Evolutionary conservation across 257 asterid genomes (phyloP).

Genomic region (Solanum medicagineum): DNA sequence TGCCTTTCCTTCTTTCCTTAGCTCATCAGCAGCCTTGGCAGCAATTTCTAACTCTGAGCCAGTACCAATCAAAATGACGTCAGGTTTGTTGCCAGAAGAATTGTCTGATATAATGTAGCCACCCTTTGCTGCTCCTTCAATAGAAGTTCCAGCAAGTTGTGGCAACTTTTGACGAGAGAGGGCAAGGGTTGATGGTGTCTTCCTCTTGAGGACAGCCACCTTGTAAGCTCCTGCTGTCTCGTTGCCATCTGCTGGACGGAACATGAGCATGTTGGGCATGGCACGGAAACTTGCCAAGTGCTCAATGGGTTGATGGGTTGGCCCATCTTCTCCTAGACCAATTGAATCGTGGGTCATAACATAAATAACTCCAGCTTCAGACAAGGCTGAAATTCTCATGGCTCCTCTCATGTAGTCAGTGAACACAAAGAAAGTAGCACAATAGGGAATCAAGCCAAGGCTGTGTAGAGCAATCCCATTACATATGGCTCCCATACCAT

Average conservation of each 20-base stretch:
- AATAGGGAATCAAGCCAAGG: slow-evolving; percentile 71
- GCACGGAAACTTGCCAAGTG: slow-evolving; percentile 72
- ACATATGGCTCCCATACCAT: slow-evolving; percentile 79
- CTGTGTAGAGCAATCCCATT: slow-evolving; percentile 74
- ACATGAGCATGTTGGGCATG: slow-evolving; percentile 63
- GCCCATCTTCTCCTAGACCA: slow-evolving; percentile 73
- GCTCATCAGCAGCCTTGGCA: slow-evolving; percentile 53
- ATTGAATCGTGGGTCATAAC: slow-evolving; percentile 74
- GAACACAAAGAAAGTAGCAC: slow-evolving; percentile 86
- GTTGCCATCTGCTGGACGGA: slow-evolving; percentile 85
- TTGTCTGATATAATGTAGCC: slow-evolving; percentile 50
- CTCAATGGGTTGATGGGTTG: slow-evolving; percentile 73
- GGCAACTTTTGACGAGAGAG: slow-evolving; percentile 60
- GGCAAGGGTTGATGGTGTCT: slow-evolving; percentile 63
- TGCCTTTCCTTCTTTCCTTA: slow-evolving; percentile 64
- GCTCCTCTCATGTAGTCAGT: slow-evolving; percentile 94
- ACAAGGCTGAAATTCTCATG: slow-evolving; percentile 72
- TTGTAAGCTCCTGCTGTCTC: slow-evolving; percentile 81
- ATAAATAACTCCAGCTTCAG: slow-evolving; percentile 52
- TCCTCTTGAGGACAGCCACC: slow-evolving; percentile 58
- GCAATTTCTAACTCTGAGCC: slow-evolving; percentile 74
- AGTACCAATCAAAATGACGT: slow-evolving; percentile 48
- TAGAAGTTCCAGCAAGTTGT: slow-evolving; percentile 50
- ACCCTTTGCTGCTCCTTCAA: slow-evolving; percentile 64
- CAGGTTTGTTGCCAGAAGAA: slow-evolving; percentile 52